Evolutionary conservation across 163 green algal genomes (phyloP).

Genomic region (Chlamydomonas reinhardtii): DNA sequence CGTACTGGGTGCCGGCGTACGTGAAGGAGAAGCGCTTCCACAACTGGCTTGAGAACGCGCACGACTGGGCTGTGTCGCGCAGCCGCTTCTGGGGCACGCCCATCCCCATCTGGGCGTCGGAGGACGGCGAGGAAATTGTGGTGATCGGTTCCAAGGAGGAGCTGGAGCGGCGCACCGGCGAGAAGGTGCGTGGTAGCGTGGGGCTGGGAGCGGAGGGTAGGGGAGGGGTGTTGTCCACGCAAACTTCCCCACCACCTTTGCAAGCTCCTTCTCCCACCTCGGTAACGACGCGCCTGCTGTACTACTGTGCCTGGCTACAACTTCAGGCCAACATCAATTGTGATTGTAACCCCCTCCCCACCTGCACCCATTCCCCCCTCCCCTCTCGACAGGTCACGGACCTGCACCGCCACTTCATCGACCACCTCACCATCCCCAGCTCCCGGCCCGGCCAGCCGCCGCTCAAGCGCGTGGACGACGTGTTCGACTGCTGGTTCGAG

Average conservation of each 20-base stretch:
- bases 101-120: conserved; percentile 95
- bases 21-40: conserved; percentile 99
- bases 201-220: too few relatives aligned
- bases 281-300: too few relatives aligned
- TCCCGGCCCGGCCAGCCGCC: conserved; percentile 33
- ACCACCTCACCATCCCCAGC: conserved; percentile 96
- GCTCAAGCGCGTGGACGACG: conserved; percentile 92
- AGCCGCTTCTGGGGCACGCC: conserved; percentile 98
- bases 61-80: conserved; percentile 86
- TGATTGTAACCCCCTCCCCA: neutral
- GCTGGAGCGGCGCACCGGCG: conserved; percentile 90
- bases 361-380: neutral
- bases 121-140: conserved; percentile 68
- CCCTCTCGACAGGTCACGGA: conserved; percentile 90
- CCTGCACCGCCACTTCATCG: conserved; percentile 98
- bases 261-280: too few relatives aligned
- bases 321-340: too few relatives aligned
- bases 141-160: conserved; percentile 90
- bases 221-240: neutral
- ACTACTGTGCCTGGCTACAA: too few relatives aligned
- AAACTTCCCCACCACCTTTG: too few relatives aligned
- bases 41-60: conserved; percentile 97
- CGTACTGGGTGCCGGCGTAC: conserved; percentile 94
- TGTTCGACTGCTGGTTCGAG: conserved; percentile 99
- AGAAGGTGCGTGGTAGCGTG: conserved; percentile 68